Evolutionary conservation across 257 asterid species (phyloP).

Genomic region (Ehretia macrophylla): DNA sequence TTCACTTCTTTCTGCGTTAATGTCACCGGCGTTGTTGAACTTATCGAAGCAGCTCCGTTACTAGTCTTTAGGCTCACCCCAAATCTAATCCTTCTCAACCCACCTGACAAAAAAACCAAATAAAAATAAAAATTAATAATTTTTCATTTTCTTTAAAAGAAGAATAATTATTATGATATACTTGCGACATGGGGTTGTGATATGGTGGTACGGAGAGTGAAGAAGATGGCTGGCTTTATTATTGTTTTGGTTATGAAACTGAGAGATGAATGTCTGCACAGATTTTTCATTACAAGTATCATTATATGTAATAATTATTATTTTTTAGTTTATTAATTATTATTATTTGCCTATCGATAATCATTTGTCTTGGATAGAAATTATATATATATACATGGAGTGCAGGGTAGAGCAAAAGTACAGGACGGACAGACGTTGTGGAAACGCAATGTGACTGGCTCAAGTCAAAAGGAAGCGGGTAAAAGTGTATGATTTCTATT

Average conservation of each 20-base stretch:
- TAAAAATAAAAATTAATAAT: neutral
- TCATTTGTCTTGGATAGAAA: too few relatives aligned
- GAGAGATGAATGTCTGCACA: neutral
- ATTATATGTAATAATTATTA: too few relatives aligned
- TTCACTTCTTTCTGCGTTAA: conserved; percentile 31
- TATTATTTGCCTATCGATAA: too few relatives aligned
- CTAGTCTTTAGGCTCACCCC: conserved; percentile 15
- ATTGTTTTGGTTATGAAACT: neutral
- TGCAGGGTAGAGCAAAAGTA: too few relatives aligned
- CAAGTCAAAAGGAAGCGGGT: too few relatives aligned
- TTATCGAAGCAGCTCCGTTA: conserved; percentile 39
- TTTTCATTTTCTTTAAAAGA: too few relatives aligned
- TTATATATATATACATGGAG: too few relatives aligned
- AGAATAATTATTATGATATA: too few relatives aligned
- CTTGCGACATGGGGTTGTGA: neutral
- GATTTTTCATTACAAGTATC: neutral
- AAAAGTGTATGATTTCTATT: too few relatives aligned
- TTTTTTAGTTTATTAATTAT: too few relatives aligned
- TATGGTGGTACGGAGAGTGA: neutral
- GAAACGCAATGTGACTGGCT: too few relatives aligned
- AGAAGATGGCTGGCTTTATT: neutral
- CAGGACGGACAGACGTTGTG: too few relatives aligned
- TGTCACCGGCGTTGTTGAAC: conserved; percentile 30
- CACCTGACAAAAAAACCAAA: conserved; percentile 32
- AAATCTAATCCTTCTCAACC: conserved; percentile 20